These are phyloP conservation scores for Solanum sitiens DNA, from an alignment of 257 asterid genomes.

Conservation along the genomic window DNA sequence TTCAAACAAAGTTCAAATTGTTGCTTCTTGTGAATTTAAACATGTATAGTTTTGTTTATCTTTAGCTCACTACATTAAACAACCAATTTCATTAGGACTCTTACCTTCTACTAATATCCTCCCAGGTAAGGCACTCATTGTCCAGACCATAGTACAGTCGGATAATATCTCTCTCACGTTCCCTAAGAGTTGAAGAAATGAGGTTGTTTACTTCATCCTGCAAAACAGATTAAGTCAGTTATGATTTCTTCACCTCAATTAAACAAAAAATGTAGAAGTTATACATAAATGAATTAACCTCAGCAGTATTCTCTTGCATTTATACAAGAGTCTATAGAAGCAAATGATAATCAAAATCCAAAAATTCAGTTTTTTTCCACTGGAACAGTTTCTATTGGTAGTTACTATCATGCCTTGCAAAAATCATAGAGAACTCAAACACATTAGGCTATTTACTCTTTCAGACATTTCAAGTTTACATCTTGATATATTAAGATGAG, in stretches of 20 bases:
- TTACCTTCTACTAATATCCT: conserved; percentile 87
- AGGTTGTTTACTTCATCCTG: conserved; percentile 88
- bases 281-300: no score
- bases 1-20: background rate
- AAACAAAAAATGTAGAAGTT: no score
- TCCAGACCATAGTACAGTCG: conserved; percentile 83
- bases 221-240: conserved; percentile 1
- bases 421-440: no score
- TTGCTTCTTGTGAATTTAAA: background rate
- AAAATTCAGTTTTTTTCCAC: no score
- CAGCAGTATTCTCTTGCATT: no score
- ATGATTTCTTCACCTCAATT: background rate
- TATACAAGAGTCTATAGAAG: no score
- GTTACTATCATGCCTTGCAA: no score
- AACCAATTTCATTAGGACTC: background rate
- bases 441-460: background rate
- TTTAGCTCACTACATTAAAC: background rate
- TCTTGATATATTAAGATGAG: background rate
- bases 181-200: conserved; percentile 42
- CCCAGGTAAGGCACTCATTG: conserved; percentile 92
- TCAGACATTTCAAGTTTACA: background rate
- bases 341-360: no score
- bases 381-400: no score
- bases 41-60: background rate
- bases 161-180: conserved; percentile 75